phyloP scores from a whole-genome alignment of 805 yeast genomes.

The Candida anglica region DNA sequence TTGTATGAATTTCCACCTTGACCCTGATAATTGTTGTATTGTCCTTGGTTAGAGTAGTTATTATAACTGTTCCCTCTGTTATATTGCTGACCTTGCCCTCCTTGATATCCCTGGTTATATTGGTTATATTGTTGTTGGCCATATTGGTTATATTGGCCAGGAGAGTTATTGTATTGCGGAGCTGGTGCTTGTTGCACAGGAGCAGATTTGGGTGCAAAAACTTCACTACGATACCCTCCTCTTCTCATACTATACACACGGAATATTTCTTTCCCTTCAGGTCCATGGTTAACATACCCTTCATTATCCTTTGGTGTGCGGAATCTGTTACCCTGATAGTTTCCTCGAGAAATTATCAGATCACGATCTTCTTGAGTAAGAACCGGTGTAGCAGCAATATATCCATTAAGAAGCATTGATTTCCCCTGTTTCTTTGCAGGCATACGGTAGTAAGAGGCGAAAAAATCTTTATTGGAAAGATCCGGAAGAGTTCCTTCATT shows the following conservation, averaged over 20 bases:
- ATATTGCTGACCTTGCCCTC: conserved; percentile 3
- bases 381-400: conserved; percentile 55
- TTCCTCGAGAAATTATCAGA: conserved; percentile 40
- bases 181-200: too few species aligned
- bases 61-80: conserved; percentile 7
- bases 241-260: conserved; percentile 28
- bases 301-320: conserved; percentile 25
- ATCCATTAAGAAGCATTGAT: conserved; percentile 82
- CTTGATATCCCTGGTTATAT: conserved; percentile 4
- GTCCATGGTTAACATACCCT: conserved; percentile 38
- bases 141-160: not conserved
- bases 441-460: conserved; percentile 51
- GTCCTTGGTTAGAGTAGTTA: conserved; percentile 6
- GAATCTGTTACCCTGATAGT: conserved; percentile 30
- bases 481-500: conserved; percentile 43
- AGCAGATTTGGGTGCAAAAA: too few species aligned
- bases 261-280: conserved; percentile 30
- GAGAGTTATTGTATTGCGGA: too few species aligned
- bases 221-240: conserved; percentile 39
- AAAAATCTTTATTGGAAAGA: conserved; percentile 35
- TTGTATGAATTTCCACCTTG: too few species aligned
- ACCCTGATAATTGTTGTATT: conserved; percentile 10
- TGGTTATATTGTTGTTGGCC: conserved; percentile 6
- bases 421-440: conserved; percentile 63
- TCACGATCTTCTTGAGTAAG: conserved; percentile 70